Percentiles rank a stretch among this genome's conserved stretches.
Conservation (phyloP, 352 stramenopile species). For the Phytophthora multivora region DNA sequence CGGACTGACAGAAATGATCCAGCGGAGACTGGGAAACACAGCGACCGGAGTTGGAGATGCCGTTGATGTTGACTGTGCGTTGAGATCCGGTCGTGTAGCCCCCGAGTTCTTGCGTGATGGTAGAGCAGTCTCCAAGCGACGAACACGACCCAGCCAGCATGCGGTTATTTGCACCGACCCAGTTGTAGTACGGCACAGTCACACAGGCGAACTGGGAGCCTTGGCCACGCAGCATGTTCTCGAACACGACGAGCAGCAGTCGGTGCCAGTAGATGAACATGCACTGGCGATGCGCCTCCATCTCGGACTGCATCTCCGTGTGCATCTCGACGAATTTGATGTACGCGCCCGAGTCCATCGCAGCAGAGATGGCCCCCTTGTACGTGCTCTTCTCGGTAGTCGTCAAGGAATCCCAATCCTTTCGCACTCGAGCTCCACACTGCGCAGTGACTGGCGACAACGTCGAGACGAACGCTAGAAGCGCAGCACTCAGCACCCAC, state of each 20-base stretch:
- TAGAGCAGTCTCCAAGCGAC: conserved; percentile 52
- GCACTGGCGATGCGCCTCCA: conserved; percentile 58
- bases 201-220: conserved; percentile 60
- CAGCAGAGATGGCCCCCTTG: conserved; percentile 43
- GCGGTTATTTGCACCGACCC: conserved; percentile 53
- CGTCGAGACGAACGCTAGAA: conserved; percentile 10
- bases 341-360: conserved; percentile 63
- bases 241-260: conserved; percentile 63
- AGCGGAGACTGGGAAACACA: conserved; percentile 46
- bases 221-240: conserved; percentile 84
- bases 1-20: conserved; percentile 63
- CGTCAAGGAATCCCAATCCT: conserved; percentile 30
- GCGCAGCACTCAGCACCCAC: conserved; percentile 9
- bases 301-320: conserved; percentile 60
- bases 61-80: conserved; percentile 52
- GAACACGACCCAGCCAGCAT: conserved; percentile 43
- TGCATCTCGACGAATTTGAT: conserved; percentile 71
- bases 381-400: conserved; percentile 46
- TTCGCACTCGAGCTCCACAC: conserved; percentile 43
- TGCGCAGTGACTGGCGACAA: conserved; percentile 2
- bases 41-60: conserved; percentile 35
- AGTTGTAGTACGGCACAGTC: conserved; percentile 86
- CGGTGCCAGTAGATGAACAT: conserved; percentile 89
- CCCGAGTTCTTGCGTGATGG: conserved; percentile 46
- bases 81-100: conserved; percentile 28